phyloP scores from a whole-genome alignment of 2,329 filamentous ascomycete genomes.

The Verticillium longisporum region DNA sequence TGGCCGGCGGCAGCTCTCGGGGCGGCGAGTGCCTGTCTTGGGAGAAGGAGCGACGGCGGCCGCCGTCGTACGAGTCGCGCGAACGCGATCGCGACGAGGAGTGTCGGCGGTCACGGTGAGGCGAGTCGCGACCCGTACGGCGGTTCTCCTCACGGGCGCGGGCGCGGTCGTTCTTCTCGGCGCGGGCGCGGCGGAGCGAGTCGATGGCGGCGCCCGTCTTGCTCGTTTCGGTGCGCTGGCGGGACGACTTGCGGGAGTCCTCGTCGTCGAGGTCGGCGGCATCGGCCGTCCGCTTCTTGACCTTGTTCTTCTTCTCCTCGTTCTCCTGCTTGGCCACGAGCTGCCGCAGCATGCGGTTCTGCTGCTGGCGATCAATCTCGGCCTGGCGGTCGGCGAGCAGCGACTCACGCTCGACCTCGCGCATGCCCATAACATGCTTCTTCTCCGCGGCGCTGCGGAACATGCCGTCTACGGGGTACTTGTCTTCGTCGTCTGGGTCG shows the following conservation, averaged over 20 bases:
- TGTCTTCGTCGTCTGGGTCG: slow-evolving; percentile 51
- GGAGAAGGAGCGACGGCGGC: slow-evolving; percentile 46
- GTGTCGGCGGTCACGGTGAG: slow-evolving; percentile 28
- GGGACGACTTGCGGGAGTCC: slow-evolving; percentile 62
- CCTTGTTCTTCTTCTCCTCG: slow-evolving; percentile 53
- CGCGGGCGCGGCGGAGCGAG: slow-evolving; percentile 51
- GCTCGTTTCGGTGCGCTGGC: slow-evolving; percentile 60
- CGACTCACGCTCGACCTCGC: slow-evolving; percentile 86
- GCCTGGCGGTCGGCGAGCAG: slow-evolving; percentile 82
- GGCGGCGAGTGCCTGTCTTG: slow-evolving; percentile 60
- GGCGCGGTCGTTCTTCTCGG: slow-evolving; percentile 58
- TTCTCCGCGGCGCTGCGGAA: slow-evolving; percentile 70
- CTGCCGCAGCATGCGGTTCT: slow-evolving; percentile 74
- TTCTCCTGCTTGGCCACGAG: slow-evolving; percentile 63
- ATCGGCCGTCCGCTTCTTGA: slow-evolving; percentile 72
- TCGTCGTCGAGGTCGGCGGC: slow-evolving; percentile 72
- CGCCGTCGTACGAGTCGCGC: slow-evolving; percentile 59
- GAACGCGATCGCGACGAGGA: not conserved
- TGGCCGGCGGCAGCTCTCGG: slow-evolving; percentile 63
- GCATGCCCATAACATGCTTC: slow-evolving; percentile 72
- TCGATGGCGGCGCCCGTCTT: slow-evolving; percentile 61
- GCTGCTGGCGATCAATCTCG: slow-evolving; percentile 73
- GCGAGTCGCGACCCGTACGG: slow-evolving; percentile 41
- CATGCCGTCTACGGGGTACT: slow-evolving; percentile 84
- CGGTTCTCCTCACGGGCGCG: slow-evolving; percentile 56